These are phyloP conservation scores for Aureobasidium sp. DNA, from an alignment of 2,329 filamentous ascomycete species.

Conservation along the genomic window DNA sequence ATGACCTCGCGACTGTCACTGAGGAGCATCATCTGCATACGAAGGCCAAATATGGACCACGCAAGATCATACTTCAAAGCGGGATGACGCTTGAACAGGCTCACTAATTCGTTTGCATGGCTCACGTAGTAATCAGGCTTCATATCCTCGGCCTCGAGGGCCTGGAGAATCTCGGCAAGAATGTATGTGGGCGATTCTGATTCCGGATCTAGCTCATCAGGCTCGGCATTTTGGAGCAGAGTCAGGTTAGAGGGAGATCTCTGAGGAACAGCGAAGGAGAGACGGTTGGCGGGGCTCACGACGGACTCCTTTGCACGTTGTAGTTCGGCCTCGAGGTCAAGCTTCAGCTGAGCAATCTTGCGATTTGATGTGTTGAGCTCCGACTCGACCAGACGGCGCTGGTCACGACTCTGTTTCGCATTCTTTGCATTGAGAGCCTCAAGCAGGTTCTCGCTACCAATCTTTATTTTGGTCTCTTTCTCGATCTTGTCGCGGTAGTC, in stretches of 20 bases:
- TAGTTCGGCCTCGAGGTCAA: constrained; percentile 52
- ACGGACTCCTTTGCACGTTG: constrained; percentile 46
- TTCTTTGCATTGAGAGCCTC: constrained; percentile 93
- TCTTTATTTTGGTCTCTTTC: constrained; percentile 96
- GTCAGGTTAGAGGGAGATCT: constrained; percentile 41
- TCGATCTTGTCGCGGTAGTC: constrained; percentile 76
- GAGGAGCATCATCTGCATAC: constrained; percentile 91
- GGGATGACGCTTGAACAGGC: constrained; percentile 87
- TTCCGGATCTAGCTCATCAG: constrained; percentile 53
- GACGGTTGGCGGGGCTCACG: constrained; percentile 24
- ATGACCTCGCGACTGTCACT: constrained; percentile 95
- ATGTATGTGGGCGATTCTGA: constrained; percentile 86
- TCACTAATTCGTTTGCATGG: constrained; percentile 84
- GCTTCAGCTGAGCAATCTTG: constrained; percentile 52
- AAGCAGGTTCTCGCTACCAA: constrained; percentile 94
- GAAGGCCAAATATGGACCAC: constrained; percentile 88
- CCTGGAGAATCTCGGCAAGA: constrained; percentile 81
- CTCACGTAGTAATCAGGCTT: constrained; percentile 91
- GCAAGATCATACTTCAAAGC: constrained; percentile 94
- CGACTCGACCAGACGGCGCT: constrained; percentile 52
- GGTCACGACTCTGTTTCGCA: constrained; percentile 81
- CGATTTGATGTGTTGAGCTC: constrained; percentile 85
- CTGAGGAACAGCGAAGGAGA: constrained; percentile 27
- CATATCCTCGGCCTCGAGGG: constrained; percentile 80
- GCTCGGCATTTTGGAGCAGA: not conserved